Evolutionary conservation across 371 early-diverging fungal species (phyloP).

Genomic region (Dichotomocladium elegans): DNA sequence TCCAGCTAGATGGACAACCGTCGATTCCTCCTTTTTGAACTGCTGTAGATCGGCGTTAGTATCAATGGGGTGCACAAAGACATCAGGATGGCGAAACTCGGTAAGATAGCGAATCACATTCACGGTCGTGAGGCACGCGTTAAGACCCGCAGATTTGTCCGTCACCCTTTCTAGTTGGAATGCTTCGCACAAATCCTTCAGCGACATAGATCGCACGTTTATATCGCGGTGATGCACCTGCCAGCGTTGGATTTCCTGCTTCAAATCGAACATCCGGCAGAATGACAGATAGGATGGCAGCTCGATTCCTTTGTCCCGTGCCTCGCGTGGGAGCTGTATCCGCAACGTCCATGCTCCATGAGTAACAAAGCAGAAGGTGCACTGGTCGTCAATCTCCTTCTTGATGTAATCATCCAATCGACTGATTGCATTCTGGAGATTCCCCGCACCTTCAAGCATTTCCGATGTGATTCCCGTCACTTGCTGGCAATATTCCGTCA

Average conservation of each 20-base stretch:
- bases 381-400: constrained; percentile 49
- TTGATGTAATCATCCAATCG: constrained; percentile 59
- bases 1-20: constrained; percentile 61
- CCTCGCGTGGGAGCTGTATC: constrained; percentile 70
- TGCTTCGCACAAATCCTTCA: constrained; percentile 60
- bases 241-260: constrained; percentile 67
- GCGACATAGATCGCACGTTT: constrained; percentile 48
- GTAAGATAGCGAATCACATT: constrained; percentile 53
- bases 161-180: constrained; percentile 45
- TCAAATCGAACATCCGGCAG: constrained; percentile 70
- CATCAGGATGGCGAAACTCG: constrained; percentile 51
- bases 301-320: constrained; percentile 63
- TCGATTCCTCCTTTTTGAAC: constrained; percentile 66
- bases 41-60: constrained; percentile 58
- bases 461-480: constrained; percentile 65
- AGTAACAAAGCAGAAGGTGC: constrained; percentile 70
- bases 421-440: constrained; percentile 55
- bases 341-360: constrained; percentile 77
- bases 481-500: constrained; percentile 63
- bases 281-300: constrained; percentile 57
- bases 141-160: constrained; percentile 57
- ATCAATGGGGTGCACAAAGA: constrained; percentile 66
- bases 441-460: constrained; percentile 50
- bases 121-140: constrained; percentile 61
- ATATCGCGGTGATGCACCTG: constrained; percentile 61